Base-by-base conservation (phyloP, 352 stramenopile species). In the Saprolegnia diclina region DNA sequence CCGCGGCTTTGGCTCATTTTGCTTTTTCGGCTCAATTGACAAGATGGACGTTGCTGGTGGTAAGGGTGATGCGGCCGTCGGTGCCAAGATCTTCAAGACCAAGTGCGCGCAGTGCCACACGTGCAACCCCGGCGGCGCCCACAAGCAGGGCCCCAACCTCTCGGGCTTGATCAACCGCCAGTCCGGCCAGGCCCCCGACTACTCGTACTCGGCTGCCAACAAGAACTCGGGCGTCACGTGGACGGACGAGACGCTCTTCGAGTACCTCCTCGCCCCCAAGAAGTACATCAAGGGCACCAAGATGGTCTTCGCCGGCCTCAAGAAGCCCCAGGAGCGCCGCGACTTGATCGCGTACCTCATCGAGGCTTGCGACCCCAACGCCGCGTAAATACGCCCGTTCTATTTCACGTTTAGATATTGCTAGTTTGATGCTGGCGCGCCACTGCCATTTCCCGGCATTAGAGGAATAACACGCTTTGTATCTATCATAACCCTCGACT, bases 261-360 rank as follows among this genome's bases (percentile, higher is more conserved):
- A 99, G 72, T 99, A 99, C 87, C 86, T 99, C 48, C 85, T 98
- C 38, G 97, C 97, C 61, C 97, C 97, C 18, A 99, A 99, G 93
- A 99, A 99, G 88, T 99, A 99, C 94, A 99, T 99, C 76, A 98
- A 98, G 94, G 97, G 97, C 76, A 99, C 97, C 65, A 99, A 99
- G 88, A 99, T 99, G 97, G 95, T 99, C 50, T 99, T 99, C 73
- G 97, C 97, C 24, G 97, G 97, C 76, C 85, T 99, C 65, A 99
- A 99, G 91, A 99, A 99, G 89, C 84, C 92, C 29, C 74, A 87
- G 56, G 97, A 99, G 76, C 91, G 97, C 66, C 91, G 97, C 38
- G 94, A 99, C 79, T 87, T 99, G 67, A 99, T 99, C 74, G 95
- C 97, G 42, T 99, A 99, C 91, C 83, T 99, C 53, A 97, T 99